Base-by-base conservation (phyloP, 208 protist species). In the Porcisia hertigi region DNA sequence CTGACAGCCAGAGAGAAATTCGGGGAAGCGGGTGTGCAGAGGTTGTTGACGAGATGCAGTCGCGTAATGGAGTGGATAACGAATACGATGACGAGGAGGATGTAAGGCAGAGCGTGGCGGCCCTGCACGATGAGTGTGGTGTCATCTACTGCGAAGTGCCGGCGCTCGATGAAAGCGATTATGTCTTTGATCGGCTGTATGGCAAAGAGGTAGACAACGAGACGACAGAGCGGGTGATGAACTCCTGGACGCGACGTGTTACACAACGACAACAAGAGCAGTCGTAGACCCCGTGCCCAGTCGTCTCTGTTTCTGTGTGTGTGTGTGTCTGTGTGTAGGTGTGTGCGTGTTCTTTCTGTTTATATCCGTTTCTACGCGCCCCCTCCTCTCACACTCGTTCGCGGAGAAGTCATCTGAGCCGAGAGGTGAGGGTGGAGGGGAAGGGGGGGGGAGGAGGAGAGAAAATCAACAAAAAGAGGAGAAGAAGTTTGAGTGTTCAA, bases 111-210 rank as follows among this genome's bases (percentile, higher is more conserved):
- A 49, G 63, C 18, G 76, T 82, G 12, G 58, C 75, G 1, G 67
- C 63, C 25, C 69, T 86, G 25, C 87, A 87, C 47, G 70, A 71
- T 11, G 69, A 65, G 36, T 71, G 92, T 18, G 89, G 90, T 69
- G 86, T 96, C 23, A 69, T 86, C 34, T 86, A 92, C 76, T 92
- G 88, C 70, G 88, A 92, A 64, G 75, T 96, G 43, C 86, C 89
- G 7, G 39, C 23, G 25, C 30, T 76, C 2, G 92, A 93, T 76
- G 81, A 85, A 54, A 85, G 82, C 62, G 92, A 84, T n/a, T 93
- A 84, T 74, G 25, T 82, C 45, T 96, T 92, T 80, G 79, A 89
- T 47, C 39, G 76, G 57, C 81, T 94, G 20, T 60, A 88, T 59
- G 92, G 92, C 1, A 65, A 85, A 60, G 57, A 66, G 16, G 73